phyloP scores from a whole-genome alignment of 192 early-diverging fungal species.

The Entophlyctis luteolus region DNA sequence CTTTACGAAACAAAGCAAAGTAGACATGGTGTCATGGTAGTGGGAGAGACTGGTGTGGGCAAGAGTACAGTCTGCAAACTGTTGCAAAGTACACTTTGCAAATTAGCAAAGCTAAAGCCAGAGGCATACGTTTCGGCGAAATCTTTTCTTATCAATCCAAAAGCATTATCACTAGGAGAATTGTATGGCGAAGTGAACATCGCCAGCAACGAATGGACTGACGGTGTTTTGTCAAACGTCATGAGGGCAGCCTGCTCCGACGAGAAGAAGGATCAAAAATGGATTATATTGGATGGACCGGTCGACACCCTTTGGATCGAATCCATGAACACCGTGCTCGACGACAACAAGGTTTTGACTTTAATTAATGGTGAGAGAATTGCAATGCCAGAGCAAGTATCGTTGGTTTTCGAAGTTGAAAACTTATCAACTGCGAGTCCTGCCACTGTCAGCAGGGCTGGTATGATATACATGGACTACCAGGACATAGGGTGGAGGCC shows the following conservation, averaged over 20 bases:
- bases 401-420: conserved; percentile 58
- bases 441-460: conserved; percentile 54
- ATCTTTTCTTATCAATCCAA: conserved; percentile 51
- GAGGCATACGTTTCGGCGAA: conserved; percentile 47
- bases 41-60: conserved; percentile 55
- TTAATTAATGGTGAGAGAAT: conserved; percentile 63
- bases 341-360: conserved; percentile 61
- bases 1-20: conserved; percentile 53
- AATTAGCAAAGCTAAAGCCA: conserved; percentile 38
- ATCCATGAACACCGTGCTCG: conserved; percentile 60
- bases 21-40: conserved; percentile 61
- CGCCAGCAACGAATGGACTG: conserved; percentile 55
- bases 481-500: conserved; percentile 51
- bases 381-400: conserved; percentile 52
- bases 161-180: conserved; percentile 52
- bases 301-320: conserved; percentile 65
- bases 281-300: conserved; percentile 60
- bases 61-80: conserved; percentile 55
- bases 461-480: conserved; percentile 62
- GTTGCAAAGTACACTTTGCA: conserved; percentile 42
- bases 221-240: conserved; percentile 54
- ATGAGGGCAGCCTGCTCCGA: conserved; percentile 52
- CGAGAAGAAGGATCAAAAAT: conserved; percentile 58
- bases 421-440: conserved; percentile 59
- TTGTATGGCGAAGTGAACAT: conserved; percentile 60